These are phyloP conservation scores for Claviceps sp. DNA, from an alignment of 2,329 filamentous ascomycete genomes.

Conservation along the genomic window DNA sequence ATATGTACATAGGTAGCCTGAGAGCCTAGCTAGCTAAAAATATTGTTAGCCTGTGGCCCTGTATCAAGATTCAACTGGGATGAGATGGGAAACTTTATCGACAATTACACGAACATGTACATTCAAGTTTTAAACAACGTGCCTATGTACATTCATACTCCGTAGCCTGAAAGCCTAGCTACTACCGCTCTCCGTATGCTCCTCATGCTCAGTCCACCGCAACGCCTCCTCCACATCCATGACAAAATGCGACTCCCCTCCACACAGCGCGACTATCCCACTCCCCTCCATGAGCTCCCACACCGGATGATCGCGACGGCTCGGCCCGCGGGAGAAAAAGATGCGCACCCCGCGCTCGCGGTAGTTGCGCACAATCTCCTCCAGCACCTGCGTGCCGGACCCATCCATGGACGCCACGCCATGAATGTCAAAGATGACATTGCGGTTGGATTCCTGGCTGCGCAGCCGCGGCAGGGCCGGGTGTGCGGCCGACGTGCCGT, in stretches of 20 bases:
- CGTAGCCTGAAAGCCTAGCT: too few species aligned
- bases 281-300: conserved; percentile 62
- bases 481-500: conserved; percentile 75
- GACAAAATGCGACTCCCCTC: conserved; percentile 68
- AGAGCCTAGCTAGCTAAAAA: too few species aligned
- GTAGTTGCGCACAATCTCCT: conserved; percentile 77
- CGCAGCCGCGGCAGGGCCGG: conserved; percentile 75
- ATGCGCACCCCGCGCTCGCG: conserved; percentile 62
- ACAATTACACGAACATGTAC: too few species aligned
- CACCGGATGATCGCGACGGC: conserved; percentile 37
- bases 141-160: too few species aligned
- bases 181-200: conserved; percentile 20
- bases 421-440: conserved; percentile 93
- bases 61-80: too few species aligned
- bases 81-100: too few species aligned
- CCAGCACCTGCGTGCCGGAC: conserved; percentile 80
- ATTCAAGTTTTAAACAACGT: too few species aligned
- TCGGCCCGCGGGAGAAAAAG: conserved; percentile 53
- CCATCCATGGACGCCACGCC: conserved; percentile 94
- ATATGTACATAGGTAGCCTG: too few species aligned
- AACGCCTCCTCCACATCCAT: conserved; percentile 74
- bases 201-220: conserved; percentile 62
- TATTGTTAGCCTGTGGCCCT: too few species aligned
- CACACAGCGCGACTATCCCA: conserved; percentile 74
- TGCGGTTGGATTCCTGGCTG: conserved; percentile 68